Percentiles rank a stretch among this genome's conserved stretches.
These are phyloP conservation scores for Thalassiosira profunda DNA, from an alignment of 108 stramenopile genomes.

Conservation along the genomic window DNA sequence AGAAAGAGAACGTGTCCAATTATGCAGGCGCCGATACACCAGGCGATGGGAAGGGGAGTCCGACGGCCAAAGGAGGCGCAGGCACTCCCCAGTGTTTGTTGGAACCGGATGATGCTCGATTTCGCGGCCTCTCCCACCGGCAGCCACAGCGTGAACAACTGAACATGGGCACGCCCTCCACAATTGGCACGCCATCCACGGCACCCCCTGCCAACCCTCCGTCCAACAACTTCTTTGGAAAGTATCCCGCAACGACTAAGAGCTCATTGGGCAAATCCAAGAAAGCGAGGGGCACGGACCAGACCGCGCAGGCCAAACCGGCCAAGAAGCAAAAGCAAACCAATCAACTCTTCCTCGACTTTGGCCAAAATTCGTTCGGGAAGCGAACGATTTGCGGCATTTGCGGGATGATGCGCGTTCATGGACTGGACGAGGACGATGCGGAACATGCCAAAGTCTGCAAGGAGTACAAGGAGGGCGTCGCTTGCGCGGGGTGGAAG, in stretches of 20 bases:
- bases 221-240: conserved; percentile 7
- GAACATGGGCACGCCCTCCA: background rate
- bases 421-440: conserved; percentile 71
- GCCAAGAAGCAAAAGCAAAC: background rate
- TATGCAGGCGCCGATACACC: no score
- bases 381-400: conserved; percentile 61
- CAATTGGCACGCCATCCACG: background rate
- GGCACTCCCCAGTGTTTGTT: conserved; percentile 3
- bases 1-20: no score
- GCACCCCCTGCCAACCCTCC: background rate
- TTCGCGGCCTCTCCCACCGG: background rate
- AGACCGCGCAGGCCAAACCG: conserved; percentile 1
- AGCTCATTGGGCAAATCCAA: background rate
- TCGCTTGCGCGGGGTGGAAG: conserved; percentile 54
- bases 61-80: background rate
- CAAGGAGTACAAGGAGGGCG: conserved; percentile 56
- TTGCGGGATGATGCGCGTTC: conserved; percentile 80
- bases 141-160: background rate
- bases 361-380: conserved; percentile 77
- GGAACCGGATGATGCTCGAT: background rate
- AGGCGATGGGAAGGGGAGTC: background rate
- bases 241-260: background rate
- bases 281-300: background rate
- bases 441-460: conserved; percentile 61
- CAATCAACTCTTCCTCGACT: conserved; percentile 80